These are phyloP conservation scores for Fusarium chaquense DNA, from an alignment of 2,329 filamentous ascomycete species.

Conservation along the genomic window DNA sequence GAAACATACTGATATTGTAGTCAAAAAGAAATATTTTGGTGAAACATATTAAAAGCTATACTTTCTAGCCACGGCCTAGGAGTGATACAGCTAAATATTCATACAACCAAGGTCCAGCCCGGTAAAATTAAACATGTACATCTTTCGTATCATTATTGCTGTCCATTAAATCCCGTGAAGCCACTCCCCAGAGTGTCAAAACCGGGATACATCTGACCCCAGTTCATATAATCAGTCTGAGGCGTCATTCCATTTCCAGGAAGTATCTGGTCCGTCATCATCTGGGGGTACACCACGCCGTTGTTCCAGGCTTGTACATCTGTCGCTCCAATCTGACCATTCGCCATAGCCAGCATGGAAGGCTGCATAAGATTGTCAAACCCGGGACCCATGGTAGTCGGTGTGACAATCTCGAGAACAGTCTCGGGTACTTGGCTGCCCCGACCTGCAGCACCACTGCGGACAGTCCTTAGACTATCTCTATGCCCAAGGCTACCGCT, in stretches of 20 bases:
- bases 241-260: conserved; percentile 39
- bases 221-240: conserved; percentile 45
- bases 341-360: conserved; percentile 19
- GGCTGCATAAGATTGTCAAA: conserved; percentile 44
- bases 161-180: conserved; percentile 45
- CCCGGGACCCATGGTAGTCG: conserved; percentile 21
- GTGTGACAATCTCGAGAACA: conserved; percentile 35
- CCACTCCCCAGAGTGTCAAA: conserved; percentile 41
- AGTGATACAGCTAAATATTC: conserved; percentile 29
- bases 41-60: background rate
- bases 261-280: conserved; percentile 46
- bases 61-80: background rate
- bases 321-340: conserved; percentile 10
- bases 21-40: no score
- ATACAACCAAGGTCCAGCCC: conserved; percentile 39
- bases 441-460: conserved; percentile 25
- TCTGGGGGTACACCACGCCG: conserved; percentile 42
- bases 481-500: conserved; percentile 51
- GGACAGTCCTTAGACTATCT: conserved; percentile 51
- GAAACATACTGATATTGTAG: no score
- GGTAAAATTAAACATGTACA: background rate
- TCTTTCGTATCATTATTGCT: conserved; percentile 21
- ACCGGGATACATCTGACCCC: conserved; percentile 46
- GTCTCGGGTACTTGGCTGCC: conserved; percentile 46
- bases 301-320: conserved; percentile 51